Conservation (phyloP, 2,329 filamentous ascomycete species). For the Colletotrichum paranaense region DNA sequence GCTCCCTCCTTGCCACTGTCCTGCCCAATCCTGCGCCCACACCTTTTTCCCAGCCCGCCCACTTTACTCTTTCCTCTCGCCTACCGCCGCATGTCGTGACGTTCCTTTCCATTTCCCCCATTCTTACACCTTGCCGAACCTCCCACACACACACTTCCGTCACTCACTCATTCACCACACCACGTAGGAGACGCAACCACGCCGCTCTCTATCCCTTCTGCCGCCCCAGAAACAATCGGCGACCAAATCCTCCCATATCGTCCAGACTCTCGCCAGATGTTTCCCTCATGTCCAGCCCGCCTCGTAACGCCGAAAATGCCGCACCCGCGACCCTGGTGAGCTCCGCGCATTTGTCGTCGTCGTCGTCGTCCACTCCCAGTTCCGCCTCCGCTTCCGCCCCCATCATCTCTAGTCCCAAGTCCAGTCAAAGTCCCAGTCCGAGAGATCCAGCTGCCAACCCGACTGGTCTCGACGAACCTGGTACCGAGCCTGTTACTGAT, state of each 20-base stretch:
- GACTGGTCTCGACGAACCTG: conserved; percentile 3
- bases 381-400: not conserved
- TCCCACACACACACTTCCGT: conserved; percentile 11
- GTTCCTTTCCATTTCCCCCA: conserved; percentile 25
- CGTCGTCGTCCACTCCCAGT: conserved; percentile 1
- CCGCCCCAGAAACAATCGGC: conserved; percentile 34
- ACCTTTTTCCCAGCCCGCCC: conserved; percentile 8
- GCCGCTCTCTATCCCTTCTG: conserved; percentile 25
- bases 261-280: conserved; percentile 59
- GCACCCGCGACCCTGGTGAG: conserved; percentile 60
- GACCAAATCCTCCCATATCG: conserved; percentile 43
- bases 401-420: not conserved
- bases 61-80: conserved; percentile 28
- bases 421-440: conserved; percentile 11
- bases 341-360: conserved; percentile 39
- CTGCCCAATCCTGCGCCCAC: not conserved
- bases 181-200: conserved; percentile 13
- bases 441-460: conserved; percentile 11
- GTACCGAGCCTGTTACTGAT: conserved; percentile 14
- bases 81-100: conserved; percentile 15
- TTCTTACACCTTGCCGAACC: conserved; percentile 14
- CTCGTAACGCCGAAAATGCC: conserved; percentile 65
- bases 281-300: conserved; percentile 68
- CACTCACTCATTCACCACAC: not conserved
- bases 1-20: not conserved